phyloP scores from a whole-genome alignment of 1,284 basidiomycete species.

The Austroboletus rostrupii region DNA sequence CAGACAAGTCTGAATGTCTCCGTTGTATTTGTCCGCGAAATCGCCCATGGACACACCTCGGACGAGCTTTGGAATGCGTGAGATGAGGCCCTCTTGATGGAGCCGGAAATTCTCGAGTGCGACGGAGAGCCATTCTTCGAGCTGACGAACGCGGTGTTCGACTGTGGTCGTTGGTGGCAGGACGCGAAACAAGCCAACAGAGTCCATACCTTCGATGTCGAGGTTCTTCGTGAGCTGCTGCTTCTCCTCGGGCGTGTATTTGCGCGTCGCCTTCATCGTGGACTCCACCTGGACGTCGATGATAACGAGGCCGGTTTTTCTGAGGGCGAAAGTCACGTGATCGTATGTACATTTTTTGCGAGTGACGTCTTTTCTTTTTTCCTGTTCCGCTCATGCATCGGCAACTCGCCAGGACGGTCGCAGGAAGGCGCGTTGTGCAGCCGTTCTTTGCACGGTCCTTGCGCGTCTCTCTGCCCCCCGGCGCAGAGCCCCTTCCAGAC shows the following conservation, averaged over 20 bases:
- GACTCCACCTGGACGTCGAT: not conserved
- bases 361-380: not conserved
- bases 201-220: conserved; percentile 65
- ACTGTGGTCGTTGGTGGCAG: conserved; percentile 37
- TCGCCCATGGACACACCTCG: conserved; percentile 69
- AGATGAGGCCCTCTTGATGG: conserved; percentile 69
- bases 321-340: conserved; percentile 10
- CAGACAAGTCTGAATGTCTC: conserved; percentile 64
- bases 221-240: conserved; percentile 69
- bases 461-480: not conserved
- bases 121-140: conserved; percentile 68
- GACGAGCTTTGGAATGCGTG: conserved; percentile 71
- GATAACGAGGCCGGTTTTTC: conserved; percentile 2
- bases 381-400: not conserved
- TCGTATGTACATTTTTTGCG: too few relatives aligned
- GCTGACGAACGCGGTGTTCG: conserved; percentile 62
- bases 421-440: conserved; percentile 18
- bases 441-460: conserved; percentile 9
- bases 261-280: conserved; percentile 24
- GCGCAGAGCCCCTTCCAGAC: conserved; percentile 1
- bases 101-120: conserved; percentile 64
- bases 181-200: not conserved
- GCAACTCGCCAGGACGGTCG: conserved; percentile 12
- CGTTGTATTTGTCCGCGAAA: conserved; percentile 72
- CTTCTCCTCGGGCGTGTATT: conserved; percentile 60